Percentiles rank a stretch among this genome's conserved stretches.
Conservation (phyloP, 306 rosid species). For the Crataegus laevigata region DNA sequence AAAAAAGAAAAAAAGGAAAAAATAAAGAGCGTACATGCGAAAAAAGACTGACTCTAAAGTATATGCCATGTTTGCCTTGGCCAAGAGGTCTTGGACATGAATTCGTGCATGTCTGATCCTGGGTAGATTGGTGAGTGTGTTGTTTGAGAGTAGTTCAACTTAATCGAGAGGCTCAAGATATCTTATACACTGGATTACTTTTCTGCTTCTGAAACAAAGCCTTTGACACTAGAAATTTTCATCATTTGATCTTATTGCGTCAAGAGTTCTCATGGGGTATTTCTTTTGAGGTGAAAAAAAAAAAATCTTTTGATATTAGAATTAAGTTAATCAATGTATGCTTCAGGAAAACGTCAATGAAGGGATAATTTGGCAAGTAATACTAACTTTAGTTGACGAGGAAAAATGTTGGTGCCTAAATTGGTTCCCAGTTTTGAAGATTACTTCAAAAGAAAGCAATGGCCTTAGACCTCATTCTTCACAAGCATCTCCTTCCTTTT, state of each 20-base stretch:
- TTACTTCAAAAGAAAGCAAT: too few relatives aligned
- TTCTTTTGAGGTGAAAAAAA: neutral
- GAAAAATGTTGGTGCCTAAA: too few relatives aligned
- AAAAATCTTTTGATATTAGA: neutral
- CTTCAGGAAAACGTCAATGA: too few relatives aligned
- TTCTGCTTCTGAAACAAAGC: neutral
- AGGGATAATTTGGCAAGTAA: too few relatives aligned
- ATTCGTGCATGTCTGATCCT: neutral
- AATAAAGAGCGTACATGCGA: too few relatives aligned
- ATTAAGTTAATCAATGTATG: too few relatives aligned
- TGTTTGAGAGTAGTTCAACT: neutral
- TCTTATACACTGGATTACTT: neutral
- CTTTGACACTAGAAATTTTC: neutral
- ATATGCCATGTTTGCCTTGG: neutral
- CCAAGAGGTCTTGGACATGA: neutral
- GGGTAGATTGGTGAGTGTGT: neutral
- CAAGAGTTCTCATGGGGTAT: neutral
- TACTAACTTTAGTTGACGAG: neutral
- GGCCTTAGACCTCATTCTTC: slow-evolving; percentile 50
- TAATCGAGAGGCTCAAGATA: neutral
- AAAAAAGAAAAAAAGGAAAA: too few relatives aligned
- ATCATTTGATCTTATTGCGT: too few relatives aligned
- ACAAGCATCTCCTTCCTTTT: slow-evolving; percentile 58
- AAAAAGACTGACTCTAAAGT: too few relatives aligned
- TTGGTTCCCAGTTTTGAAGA: too few relatives aligned